Evolutionary conservation across 768 basidiomycete genomes (phyloP), one percentile per base, ranked within the genome.

Genomic region (Nevesoporus exiguus): DNA sequence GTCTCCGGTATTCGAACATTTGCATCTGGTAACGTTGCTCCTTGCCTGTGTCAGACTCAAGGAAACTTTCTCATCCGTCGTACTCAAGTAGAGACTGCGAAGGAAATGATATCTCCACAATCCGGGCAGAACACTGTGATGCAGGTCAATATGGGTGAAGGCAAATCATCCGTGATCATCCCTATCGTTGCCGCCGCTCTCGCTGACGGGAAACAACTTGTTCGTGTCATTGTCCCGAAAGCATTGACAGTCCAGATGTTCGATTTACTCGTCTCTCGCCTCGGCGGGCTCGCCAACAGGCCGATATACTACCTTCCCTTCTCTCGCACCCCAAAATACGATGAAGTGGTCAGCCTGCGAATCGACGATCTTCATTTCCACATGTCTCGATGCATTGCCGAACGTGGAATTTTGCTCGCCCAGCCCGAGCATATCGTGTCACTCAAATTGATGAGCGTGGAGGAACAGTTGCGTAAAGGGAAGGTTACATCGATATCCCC

Each of bases 231-330:
- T 3, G 74, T 78, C n/a, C 66, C 79, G 29, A 80, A 78, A 52
- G 63, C 77, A 0, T 63, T 81, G 15, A 61, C 67, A 0, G 63
- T 54, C 5, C 76, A 77, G 52, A 80, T 78, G 77, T 78, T 81
- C 57, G 71, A 74, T 21, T 52, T 77, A 11, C 69, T 82, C 2
- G 68, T 67, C 6, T 62, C 71, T 13, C 70, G 74, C 15, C 57
- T 82, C 4, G 66, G 71, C 15, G 73, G 75, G 11, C 72, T 82
- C 15, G 49, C 65, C 0, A 76, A 80, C 52, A 71, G 76, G 19
- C 74, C 73, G 0, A 59, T 82, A 7, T 80, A 75, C 50, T 74
- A 72, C 49, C 34, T 80, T 1, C 79, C 80, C 4, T 80, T 82
- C 27, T 29, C 27, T 29, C 27, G 27, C 27, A 29, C 27, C 27